Evolutionary conservation across 2,329 filamentous ascomycete genomes (phyloP), one percentile per base, ranked within the genome.

Genomic region (Sporothrix schenckii): DNA sequence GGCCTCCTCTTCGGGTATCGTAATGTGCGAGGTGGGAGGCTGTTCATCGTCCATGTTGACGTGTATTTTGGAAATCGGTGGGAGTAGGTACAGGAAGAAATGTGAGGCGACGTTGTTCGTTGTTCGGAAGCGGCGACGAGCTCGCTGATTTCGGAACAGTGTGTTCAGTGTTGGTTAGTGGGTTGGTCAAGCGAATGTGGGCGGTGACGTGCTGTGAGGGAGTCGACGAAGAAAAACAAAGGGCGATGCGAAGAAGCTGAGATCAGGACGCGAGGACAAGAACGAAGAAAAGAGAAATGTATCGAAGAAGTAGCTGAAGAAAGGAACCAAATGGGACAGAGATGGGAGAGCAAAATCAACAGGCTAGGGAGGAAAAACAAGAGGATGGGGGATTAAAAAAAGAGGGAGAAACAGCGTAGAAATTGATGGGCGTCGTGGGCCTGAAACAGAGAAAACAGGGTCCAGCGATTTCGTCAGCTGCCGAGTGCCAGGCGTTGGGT

Each of bases 401-500:
- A 66, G 27, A 27, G 47, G 24, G 19, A 50, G 44, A 30, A 39
- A 24, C 19, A 39, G 11, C 2, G 50, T 4, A 44, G n/a, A 14
- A n/a, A n/a, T 27, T 19, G 50, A 47, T 50, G 44, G 44, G 44
- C 44, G 61, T 50, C 44, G 65, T 54, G 49, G 65, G 65, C 65
- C 65, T 67, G 65, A 50, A 68, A 54, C 34, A 68, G 39, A 34
- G 39, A 58, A 56, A 68, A 68, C 34, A 68, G 50, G 50, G 52
- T 68, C 66, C 66, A 44, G 65, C 50, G 50, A 50, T 54, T 50
- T 67, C 50, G 65, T 67, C 65, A 67, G 65, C 50, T 67, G 49
- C 49, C 30, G 63, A 30, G 19, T 67, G 65, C 50, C 34, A 56
- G 49, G 30, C 39, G 65, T 16, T 56, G 39, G 52, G 50, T 49